Percentiles rank a stretch among this genome's conserved stretches.
Evolutionary conservation across 2,329 filamentous ascomycete species (phyloP).

Genomic region (Penicillium expansum): DNA sequence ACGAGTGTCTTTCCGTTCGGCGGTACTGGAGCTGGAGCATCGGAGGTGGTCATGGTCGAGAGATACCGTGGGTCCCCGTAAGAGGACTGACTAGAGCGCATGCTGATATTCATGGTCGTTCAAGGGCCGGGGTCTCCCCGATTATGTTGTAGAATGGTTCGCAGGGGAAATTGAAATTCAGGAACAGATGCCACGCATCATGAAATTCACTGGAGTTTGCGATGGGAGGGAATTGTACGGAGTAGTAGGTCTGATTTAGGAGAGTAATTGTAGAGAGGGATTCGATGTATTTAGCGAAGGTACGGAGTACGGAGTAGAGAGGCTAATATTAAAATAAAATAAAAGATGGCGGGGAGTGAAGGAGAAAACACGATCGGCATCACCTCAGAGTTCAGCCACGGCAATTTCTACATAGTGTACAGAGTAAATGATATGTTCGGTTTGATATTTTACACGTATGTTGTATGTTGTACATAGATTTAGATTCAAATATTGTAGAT

Average conservation of each 20-base stretch:
- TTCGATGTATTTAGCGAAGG: background rate
- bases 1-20: conserved; percentile 49
- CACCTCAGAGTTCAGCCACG: conserved; percentile 15
- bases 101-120: conserved; percentile 36
- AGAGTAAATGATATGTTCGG: background rate
- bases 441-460: background rate
- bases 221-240: background rate
- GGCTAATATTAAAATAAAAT: background rate
- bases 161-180: conserved; percentile 15
- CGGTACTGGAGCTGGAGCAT: conserved; percentile 29
- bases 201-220: conserved; percentile 2
- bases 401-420: conserved; percentile 1
- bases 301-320: background rate
- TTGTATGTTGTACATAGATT: no score
- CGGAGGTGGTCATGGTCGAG: conserved; percentile 34
- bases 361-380: conserved; percentile 11
- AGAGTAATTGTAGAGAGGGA: background rate
- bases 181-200: conserved; percentile 18
- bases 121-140: background rate
- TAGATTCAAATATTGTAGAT: background rate
- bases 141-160: conserved; percentile 9
- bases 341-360: conserved; percentile 24
- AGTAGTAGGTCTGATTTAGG: background rate
- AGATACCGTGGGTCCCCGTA: conserved; percentile 43
- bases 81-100: conserved; percentile 42